Evolutionary conservation across 1,284 basidiomycete genomes (phyloP), one percentile per base, ranked within the genome.

Genomic region (Ganoderma multipileum): DNA sequence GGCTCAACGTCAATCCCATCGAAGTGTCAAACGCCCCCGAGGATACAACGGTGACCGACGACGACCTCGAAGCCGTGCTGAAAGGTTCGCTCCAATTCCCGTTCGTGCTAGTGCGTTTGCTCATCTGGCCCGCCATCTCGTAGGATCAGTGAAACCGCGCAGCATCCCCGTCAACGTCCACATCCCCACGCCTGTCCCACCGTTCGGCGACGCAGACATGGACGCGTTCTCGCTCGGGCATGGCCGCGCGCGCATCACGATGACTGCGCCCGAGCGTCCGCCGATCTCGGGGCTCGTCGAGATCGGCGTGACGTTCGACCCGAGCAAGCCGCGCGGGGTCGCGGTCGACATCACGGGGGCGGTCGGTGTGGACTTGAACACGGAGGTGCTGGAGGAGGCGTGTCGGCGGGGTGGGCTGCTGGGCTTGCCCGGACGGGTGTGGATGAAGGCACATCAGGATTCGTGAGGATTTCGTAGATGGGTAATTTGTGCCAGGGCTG

Each of bases 121-220:
- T 42, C 42, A 36, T 30, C 5, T 18, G 38, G 4, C 23, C 11
- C 55, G 28, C 6, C 26, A 52, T 39, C 38, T 16, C 59, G 3
- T 67, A 90, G 88, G 89, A 11, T 84, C 84, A 0, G 76, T 85
- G 59, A 78, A 73, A 8, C 89, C 89, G 0, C 83, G 80, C 41
- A 86, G 85, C 74, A 88, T 91, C 23, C 90, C 90, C 2, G 88
- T 91, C 47, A 90, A 88, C 69, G 80, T 91, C 18, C 84, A 82
- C 70, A 77, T 91, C 50, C 85, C 85, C 5, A 76, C 82, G 12
- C 50, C 69, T 5, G 68, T 58, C 71, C 36, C 67, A 16, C 64
- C 61, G 23, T 39, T 65, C n/a, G 76, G 55, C 14, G 76, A 64
- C 23, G 76, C 57, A 14, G 76, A 85, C 67, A 72, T 81, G 16